Evolutionary conservation across 2,329 filamentous ascomycete species (phyloP), one percentile per base, ranked within the genome.

Genomic region (Phymatotrichopsis omnivora): DNA sequence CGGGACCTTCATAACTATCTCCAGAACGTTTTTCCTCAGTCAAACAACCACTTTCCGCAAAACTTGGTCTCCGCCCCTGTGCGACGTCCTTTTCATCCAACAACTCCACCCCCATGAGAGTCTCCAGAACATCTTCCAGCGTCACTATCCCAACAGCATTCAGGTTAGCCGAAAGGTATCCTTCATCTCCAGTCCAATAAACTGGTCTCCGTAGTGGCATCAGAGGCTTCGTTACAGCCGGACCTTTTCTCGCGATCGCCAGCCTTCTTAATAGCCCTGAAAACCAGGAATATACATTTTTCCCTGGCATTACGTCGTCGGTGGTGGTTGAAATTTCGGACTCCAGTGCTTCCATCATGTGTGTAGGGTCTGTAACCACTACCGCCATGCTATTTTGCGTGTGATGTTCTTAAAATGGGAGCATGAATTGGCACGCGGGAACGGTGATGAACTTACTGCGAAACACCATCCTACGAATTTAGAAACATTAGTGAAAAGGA

Each of bases 11-110:
- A n/a, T n/a, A n/a, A n/a, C n/a, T n/a, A n/a, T n/a, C n/a, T n/a
- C n/a, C n/a, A n/a, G n/a, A n/a, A n/a, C n/a, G n/a, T n/a, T n/a
- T n/a, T n/a, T n/a, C n/a, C n/a, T n/a, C n/a, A n/a, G n/a, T n/a
- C n/a, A n/a, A n/a, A n/a, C n/a, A n/a, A n/a, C n/a, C n/a, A n/a
- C n/a, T n/a, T n/a, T n/a, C n/a, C n/a, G n/a, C n/a, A n/a, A n/a
- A n/a, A n/a, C n/a, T n/a, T n/a, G n/a, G n/a, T n/a, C n/a, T n/a
- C 20, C 34, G 34, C n/a, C 40, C 39, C 22, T 43, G 46, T 20
- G 48, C 39, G 27, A 48, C 23, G 41, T 51, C 48, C 24, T 51
- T 51, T 48, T 51, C 48, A n/a, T 51, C 48, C 23, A 48, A 31
- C 33, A 51, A 47, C 12, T 38, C 23, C 30, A 45, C 43, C 20